Percentiles rank a stretch among this genome's conserved stretches.
phyloP scores from a whole-genome alignment of 129 eudicot species.

The Deinandra increscens region DNA sequence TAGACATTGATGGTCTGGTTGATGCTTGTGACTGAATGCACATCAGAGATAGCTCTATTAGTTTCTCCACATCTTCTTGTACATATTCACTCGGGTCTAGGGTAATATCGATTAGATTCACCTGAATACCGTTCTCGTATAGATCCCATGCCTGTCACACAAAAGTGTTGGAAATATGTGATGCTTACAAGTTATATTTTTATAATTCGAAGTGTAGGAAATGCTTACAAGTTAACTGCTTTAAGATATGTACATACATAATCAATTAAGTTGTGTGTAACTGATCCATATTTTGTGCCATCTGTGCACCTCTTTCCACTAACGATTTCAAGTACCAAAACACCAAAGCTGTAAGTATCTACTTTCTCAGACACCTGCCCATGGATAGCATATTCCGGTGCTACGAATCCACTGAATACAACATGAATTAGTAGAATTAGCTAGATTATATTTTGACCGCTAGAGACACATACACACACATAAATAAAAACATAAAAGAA shows the following conservation, averaged over 20 bases:
- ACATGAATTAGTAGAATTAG: not conserved
- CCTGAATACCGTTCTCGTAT: constrained; percentile 43
- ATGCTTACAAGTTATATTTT: not conserved
- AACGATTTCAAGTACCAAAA: constrained; percentile 3
- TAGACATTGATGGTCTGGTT: constrained; percentile 66
- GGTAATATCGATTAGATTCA: constrained; percentile 41
- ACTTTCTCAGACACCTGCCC: not conserved
- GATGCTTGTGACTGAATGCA: constrained; percentile 63
- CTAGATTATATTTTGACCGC: not conserved
- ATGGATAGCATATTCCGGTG: not conserved
- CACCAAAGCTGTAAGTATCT: not conserved
- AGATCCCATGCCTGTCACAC: constrained; percentile 59
- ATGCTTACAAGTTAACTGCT: constrained; percentile 2
- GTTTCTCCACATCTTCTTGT: constrained; percentile 45
- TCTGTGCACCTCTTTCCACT: constrained; percentile 29
- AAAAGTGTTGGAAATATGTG: not conserved
- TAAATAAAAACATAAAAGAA: not conserved
- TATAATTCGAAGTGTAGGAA: not conserved
- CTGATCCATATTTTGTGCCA: constrained; percentile 13
- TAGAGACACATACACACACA: not conserved
- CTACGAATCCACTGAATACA: not conserved
- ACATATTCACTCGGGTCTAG: constrained; percentile 43
- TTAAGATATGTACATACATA: constrained; percentile 6
- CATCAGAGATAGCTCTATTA: constrained; percentile 48
- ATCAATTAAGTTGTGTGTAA: constrained; percentile 12